Percentiles rank a stretch among this genome's conserved stretches.
phyloP scores from a whole-genome alignment of 1,284 basidiomycete species.

The Ganoderma sinense region DNA sequence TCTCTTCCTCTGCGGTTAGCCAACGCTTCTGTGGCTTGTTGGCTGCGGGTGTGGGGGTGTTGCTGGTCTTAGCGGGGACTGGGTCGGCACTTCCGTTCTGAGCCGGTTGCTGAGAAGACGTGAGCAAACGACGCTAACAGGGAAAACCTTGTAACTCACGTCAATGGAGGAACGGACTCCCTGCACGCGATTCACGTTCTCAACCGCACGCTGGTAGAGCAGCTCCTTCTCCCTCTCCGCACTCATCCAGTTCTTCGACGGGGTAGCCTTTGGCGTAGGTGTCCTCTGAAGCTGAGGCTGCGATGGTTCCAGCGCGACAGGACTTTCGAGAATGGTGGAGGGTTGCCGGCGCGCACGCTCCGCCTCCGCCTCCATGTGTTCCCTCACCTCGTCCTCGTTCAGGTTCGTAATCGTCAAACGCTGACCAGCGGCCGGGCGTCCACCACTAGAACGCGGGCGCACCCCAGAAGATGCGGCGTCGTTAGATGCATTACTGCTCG shows the following conservation, averaged over 20 bases:
- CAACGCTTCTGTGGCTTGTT: constrained; percentile 44
- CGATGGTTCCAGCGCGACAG: constrained; percentile 7
- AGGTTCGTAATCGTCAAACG: constrained; percentile 40
- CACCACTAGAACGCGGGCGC: constrained; percentile 34
- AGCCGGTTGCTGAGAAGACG: not conserved
- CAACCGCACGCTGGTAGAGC: constrained; percentile 72
- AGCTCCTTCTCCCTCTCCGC: constrained; percentile 74
- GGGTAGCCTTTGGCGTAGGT: constrained; percentile 7
- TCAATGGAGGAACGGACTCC: constrained; percentile 36
- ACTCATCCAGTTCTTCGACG: constrained; percentile 47
- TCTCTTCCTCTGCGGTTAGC: constrained; percentile 78
- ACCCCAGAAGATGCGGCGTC: constrained; percentile 9
- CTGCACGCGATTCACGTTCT: constrained; percentile 65
- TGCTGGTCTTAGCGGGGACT: constrained; percentile 8
- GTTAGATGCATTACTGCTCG: constrained; percentile 24
- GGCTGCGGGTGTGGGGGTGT: constrained; percentile 16
- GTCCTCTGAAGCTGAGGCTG: not conserved
- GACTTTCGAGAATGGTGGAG: constrained; percentile 29
- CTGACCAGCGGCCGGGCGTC: constrained; percentile 17
- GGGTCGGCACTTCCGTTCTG: constrained; percentile 12
- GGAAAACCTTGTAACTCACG: constrained; percentile 8
- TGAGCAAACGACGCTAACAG: not conserved
- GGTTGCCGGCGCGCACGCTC: constrained; percentile 28
- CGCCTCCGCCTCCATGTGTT: constrained; percentile 35
- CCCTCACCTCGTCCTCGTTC: constrained; percentile 35